A percentile compares a stretch with the other conserved stretches of the same genome.
Evolutionary conservation across 768 basidiomycete species (phyloP).

Genomic region (Lactarius deliciosus): DNA sequence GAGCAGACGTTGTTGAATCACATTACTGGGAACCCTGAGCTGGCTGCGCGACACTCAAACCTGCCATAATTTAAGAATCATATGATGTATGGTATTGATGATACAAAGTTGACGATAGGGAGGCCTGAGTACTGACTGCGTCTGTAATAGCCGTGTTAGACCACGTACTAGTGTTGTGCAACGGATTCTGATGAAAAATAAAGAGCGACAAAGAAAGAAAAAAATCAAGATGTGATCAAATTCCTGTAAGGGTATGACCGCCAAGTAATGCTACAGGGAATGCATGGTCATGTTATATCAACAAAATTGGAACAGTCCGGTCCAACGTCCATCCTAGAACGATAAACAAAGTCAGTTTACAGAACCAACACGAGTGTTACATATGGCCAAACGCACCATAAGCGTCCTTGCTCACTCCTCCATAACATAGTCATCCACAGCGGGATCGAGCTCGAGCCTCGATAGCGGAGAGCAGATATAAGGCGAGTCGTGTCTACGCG

Average conservation of each 20-base stretch:
- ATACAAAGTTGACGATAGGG: neutral
- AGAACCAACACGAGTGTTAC: neutral
- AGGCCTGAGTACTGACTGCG: neutral
- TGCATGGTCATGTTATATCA: slow-evolving; percentile 28
- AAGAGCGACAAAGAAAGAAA: neutral
- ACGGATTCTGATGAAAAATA: slow-evolving; percentile 8
- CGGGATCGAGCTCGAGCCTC: slow-evolving; percentile 5
- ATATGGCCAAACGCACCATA: slow-evolving; percentile 10
- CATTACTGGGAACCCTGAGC: slow-evolving; percentile 22
- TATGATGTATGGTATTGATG: slow-evolving; percentile 4
- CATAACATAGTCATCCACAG: slow-evolving; percentile 17
- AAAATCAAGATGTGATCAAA: slow-evolving; percentile 20
- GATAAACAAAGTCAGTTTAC: neutral
- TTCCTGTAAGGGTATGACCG: slow-evolving; percentile 26
- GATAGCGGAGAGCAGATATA: slow-evolving; percentile 38
- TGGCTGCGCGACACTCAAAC: neutral
- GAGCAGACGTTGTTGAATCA: slow-evolving; percentile 51
- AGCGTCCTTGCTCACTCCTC: neutral
- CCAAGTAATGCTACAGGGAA: slow-evolving; percentile 30
- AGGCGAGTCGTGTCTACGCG: slow-evolving; percentile 35
- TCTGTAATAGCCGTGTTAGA: slow-evolving; percentile 2
- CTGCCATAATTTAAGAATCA: slow-evolving; percentile 1
- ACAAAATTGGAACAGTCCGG: slow-evolving; percentile 21
- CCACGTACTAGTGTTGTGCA: neutral
- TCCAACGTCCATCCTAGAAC: slow-evolving; percentile 8